These are phyloP conservation scores for Stenocarpella maydis DNA, from an alignment of 2,329 filamentous ascomycete genomes.

Conservation along the genomic window DNA sequence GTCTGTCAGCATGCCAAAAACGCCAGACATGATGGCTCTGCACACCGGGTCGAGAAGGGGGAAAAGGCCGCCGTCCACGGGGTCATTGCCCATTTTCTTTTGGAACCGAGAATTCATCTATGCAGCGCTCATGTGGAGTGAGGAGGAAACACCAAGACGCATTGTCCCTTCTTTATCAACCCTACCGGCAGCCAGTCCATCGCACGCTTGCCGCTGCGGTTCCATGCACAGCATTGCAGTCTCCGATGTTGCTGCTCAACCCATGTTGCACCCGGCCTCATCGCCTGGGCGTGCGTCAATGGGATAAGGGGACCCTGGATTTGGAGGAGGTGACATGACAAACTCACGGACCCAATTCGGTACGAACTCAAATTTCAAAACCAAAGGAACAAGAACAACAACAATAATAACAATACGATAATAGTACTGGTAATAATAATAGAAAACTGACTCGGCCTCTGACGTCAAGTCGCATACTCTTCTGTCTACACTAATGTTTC, in stretches of 20 bases:
- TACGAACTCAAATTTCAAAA: not conserved
- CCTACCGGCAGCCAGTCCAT: not conserved
- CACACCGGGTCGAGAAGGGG: not conserved
- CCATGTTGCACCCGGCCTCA: not conserved
- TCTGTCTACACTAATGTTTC: no score
- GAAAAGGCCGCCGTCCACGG: no score
- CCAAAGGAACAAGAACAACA: no score
- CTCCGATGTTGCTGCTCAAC: not conserved
- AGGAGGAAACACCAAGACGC: not conserved
- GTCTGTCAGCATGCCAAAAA: not conserved
- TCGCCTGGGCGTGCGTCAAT: not conserved
- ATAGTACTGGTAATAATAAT: no score
- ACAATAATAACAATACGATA: no score
- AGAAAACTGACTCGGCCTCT: constrained; percentile 13
- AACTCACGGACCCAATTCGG: not conserved
- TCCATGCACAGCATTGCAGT: not conserved
- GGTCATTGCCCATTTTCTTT: no score
- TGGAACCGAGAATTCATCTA: not conserved
- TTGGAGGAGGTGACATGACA: constrained; percentile 1
- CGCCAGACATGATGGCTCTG: no score
- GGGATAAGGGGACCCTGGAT: not conserved
- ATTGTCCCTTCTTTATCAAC: not conserved
- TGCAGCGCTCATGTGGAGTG: not conserved
- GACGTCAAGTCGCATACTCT: constrained; percentile 21
- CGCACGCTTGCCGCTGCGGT: not conserved